A percentile compares a stretch with the other conserved stretches of the same genome.
Evolutionary conservation across 106 monocot species (phyloP).

Genomic region (Agapanthus africanus): DNA sequence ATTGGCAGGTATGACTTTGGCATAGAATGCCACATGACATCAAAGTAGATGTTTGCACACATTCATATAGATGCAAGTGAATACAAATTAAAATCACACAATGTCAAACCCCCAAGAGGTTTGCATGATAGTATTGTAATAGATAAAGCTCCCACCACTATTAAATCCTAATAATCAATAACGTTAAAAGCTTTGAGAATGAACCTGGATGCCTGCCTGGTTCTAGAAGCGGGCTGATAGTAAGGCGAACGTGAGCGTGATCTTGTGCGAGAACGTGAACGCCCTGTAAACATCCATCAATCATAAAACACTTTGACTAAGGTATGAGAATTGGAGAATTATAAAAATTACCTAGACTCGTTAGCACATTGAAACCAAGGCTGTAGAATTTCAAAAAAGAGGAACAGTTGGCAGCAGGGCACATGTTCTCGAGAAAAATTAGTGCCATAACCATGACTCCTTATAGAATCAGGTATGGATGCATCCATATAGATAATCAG

Average conservation of each 20-base stretch:
- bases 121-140: background rate
- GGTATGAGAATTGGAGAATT: too few species aligned
- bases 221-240: background rate
- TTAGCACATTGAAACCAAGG: background rate
- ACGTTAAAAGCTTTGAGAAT: background rate
- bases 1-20: background rate
- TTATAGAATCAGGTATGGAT: too few species aligned
- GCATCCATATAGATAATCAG: too few species aligned
- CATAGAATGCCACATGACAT: background rate
- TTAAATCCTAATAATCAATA: background rate
- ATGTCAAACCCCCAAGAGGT: background rate
- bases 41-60: background rate
- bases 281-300: background rate
- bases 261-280: slow-evolving; percentile 6
- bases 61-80: too few species aligned
- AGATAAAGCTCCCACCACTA: background rate
- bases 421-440: background rate
- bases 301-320: too few species aligned
- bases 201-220: slow-evolving; percentile 5
- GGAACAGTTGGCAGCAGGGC: background rate
- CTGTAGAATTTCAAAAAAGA: background rate
- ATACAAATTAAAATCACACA: too few species aligned
- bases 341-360: background rate
- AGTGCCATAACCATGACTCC: background rate
- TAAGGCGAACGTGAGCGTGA: slow-evolving; percentile 8